These are phyloP conservation scores for Exophiala xenobiotica DNA, from an alignment of 2,329 filamentous ascomycete genomes.

Conservation along the genomic window DNA sequence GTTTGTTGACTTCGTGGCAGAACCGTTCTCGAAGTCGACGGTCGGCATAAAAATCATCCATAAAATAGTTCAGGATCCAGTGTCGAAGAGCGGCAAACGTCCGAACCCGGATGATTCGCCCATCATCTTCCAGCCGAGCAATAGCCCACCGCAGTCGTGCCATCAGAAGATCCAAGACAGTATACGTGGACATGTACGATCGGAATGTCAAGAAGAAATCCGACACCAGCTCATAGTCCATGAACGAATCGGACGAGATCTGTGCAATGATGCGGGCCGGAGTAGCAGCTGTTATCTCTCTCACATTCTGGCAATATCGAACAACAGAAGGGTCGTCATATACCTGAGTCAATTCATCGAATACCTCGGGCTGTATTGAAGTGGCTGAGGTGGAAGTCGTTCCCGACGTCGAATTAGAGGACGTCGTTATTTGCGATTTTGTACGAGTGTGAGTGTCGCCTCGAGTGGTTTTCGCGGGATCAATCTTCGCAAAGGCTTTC, in stretches of 20 bases:
- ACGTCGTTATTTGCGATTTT: constrained; percentile 29
- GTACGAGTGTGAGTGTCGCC: background rate
- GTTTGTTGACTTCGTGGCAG: constrained; percentile 72
- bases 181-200: constrained; percentile 73
- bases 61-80: constrained; percentile 97
- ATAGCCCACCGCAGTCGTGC: constrained; percentile 86
- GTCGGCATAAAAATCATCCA: constrained; percentile 85
- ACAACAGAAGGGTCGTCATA: constrained; percentile 82
- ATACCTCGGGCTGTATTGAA: constrained; percentile 65
- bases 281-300: constrained; percentile 82
- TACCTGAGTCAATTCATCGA: constrained; percentile 75
- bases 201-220: constrained; percentile 98
- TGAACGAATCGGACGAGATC: constrained; percentile 91
- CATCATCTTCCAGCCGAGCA: constrained; percentile 73
- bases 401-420: constrained; percentile 38
- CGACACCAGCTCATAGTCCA: constrained; percentile 94
- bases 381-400: constrained; percentile 22
- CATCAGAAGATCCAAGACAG: constrained; percentile 79
- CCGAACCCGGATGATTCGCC: constrained; percentile 89
- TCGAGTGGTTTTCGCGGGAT: background rate
- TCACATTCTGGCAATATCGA: constrained; percentile 69
- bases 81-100: constrained; percentile 94
- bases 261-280: constrained; percentile 89
- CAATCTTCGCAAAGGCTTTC: constrained; percentile 20
- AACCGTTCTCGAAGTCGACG: constrained; percentile 73